Evolutionary conservation across 2,329 filamentous ascomycete genomes (phyloP).

Genomic region (Claviceps fusiformis): DNA sequence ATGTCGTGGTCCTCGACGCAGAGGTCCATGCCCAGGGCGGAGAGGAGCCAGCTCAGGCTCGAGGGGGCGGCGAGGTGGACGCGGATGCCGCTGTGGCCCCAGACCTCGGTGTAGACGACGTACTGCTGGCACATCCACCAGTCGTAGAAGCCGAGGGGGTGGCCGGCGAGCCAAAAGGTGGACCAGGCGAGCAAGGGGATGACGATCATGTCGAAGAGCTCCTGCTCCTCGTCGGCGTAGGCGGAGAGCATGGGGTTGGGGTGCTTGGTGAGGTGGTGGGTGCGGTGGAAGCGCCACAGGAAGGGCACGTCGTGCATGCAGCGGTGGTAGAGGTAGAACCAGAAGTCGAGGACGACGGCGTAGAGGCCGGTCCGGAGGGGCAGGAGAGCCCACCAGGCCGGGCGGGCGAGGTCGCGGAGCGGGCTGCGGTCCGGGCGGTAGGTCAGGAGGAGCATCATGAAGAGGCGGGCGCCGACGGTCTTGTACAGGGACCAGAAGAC

Average conservation of each 20-base stretch:
- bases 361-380: constrained; percentile 19
- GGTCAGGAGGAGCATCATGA: constrained; percentile 18
- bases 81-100: constrained; percentile 26
- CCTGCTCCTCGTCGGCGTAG: constrained; percentile 28
- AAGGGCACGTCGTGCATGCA: constrained; percentile 25
- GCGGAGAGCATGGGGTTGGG: constrained; percentile 15
- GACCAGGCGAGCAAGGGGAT: constrained; percentile 25
- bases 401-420: constrained; percentile 4
- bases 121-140: constrained; percentile 32
- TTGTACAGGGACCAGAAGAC: constrained; percentile 20
- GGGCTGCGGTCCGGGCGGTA: constrained; percentile 14
- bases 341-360: constrained; percentile 23
- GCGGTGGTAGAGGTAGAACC: constrained; percentile 26
- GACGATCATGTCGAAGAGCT: constrained; percentile 26
- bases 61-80: constrained; percentile 19
- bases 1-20: constrained; percentile 28
- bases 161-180: constrained; percentile 17
- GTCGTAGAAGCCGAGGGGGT: constrained; percentile 32
- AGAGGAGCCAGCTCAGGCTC: constrained; percentile 20
- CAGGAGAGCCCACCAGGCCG: constrained; percentile 19
- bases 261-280: constrained; percentile 31
- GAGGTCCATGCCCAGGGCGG: constrained; percentile 20
- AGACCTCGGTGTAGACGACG: constrained; percentile 25
- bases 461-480: constrained; percentile 18
- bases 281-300: constrained; percentile 30